Conservation (phyloP, 2,329 filamentous ascomycete genomes). For the Aureobasidium sp. region DNA sequence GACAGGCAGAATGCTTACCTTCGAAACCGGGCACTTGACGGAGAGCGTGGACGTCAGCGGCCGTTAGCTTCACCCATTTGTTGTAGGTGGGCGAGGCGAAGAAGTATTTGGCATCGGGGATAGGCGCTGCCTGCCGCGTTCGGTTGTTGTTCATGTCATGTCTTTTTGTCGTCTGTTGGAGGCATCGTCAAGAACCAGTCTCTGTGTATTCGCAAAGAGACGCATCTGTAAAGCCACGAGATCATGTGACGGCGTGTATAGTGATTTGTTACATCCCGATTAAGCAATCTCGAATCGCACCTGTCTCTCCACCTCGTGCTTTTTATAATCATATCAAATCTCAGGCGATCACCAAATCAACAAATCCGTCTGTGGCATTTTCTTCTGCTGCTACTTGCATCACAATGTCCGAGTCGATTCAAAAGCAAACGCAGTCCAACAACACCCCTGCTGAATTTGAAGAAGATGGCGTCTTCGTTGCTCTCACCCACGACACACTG, state of each 20-base stretch:
- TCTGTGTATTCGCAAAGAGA: not conserved
- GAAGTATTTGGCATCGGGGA: conserved; percentile 54
- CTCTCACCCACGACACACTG: conserved; percentile 56
- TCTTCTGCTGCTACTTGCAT: too few relatives aligned
- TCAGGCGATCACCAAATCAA: too few relatives aligned
- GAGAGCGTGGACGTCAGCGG: conserved; percentile 46
- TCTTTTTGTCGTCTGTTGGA: not conserved
- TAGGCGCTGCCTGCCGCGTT: not conserved
- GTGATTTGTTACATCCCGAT: not conserved
- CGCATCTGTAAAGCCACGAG: not conserved
- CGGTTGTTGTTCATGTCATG: not conserved
- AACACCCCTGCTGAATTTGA: conserved; percentile 3
- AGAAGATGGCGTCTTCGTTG: conserved; percentile 53
- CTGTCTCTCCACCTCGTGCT: not conserved
- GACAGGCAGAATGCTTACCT: conserved; percentile 31
- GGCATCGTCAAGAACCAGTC: not conserved
- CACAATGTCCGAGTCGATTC: not conserved
- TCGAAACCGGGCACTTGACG: conserved; percentile 40
- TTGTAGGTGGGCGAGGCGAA: conserved; percentile 51
- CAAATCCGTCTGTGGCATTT: too few relatives aligned
- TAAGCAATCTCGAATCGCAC: not conserved
- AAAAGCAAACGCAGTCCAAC: not conserved
- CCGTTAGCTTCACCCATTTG: conserved; percentile 53
- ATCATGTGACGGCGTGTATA: not conserved
- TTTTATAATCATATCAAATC: too few relatives aligned